Evolutionary conservation across 2,329 filamentous ascomycete genomes (phyloP).

Genomic region (Zymoseptoria tritici): DNA sequence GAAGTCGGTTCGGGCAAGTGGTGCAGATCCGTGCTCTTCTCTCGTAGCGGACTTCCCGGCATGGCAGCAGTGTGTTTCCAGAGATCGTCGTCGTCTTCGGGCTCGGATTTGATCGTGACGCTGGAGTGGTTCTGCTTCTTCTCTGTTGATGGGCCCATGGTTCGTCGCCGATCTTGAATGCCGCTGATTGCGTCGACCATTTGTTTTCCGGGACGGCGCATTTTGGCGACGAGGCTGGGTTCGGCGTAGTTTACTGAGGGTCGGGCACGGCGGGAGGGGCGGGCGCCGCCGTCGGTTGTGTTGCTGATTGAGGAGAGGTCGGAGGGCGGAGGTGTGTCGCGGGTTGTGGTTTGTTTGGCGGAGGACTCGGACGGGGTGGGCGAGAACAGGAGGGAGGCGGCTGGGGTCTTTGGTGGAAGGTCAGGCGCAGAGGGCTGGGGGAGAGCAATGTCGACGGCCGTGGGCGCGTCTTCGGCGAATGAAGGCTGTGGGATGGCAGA

Average conservation of each 20-base stretch:
- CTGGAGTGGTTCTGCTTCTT: conserved; percentile 4
- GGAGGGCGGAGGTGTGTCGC: conserved; percentile 38
- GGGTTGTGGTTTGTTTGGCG: conserved; percentile 9
- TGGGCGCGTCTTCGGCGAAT: conserved; percentile 9
- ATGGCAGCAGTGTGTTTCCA: conserved; percentile 17
- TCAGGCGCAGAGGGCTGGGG: conserved; percentile 7
- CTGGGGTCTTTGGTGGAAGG: conserved; percentile 24
- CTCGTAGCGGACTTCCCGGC: conserved; percentile 13
- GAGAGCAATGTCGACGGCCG: conserved; percentile 18
- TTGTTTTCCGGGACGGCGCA: conserved; percentile 42
- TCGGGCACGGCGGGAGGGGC: conserved; percentile 40
- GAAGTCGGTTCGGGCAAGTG: not conserved
- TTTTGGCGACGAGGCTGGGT: conserved; percentile 42
- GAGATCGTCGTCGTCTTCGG: conserved; percentile 19
- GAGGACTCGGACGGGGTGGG: conserved; percentile 39
- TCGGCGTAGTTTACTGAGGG: conserved; percentile 44
- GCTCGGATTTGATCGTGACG: conserved; percentile 25
- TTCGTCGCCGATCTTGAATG: conserved; percentile 22
- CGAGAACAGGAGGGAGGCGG: conserved; percentile 33
- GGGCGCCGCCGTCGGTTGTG: conserved; percentile 27
- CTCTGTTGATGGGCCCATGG: conserved; percentile 21
- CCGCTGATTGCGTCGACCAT: conserved; percentile 39
- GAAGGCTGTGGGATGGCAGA: conserved; percentile 3
- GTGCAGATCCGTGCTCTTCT: conserved; percentile 8
- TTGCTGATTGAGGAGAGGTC: conserved; percentile 30